A percentile compares a stretch with the other conserved stretches of the same genome.
Evolutionary conservation across 441 rosid genomes (phyloP).

Genomic region (Erodium moschatum): DNA sequence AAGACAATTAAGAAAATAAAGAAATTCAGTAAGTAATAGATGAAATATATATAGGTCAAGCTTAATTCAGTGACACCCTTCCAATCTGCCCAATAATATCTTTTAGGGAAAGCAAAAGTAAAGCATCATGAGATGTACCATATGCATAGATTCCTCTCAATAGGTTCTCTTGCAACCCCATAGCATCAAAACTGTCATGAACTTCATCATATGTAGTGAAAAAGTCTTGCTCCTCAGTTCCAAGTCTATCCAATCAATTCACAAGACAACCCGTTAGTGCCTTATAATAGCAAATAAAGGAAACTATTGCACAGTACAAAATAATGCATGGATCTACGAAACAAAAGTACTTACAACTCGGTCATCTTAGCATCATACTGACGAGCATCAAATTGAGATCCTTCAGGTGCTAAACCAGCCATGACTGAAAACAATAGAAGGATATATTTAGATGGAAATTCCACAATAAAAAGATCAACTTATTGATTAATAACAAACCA

Average conservation of each 20-base stretch:
- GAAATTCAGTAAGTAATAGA: not conserved
- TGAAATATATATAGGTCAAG: not conserved
- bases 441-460: too few species aligned
- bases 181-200: slow-evolving; percentile 36
- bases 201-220: slow-evolving; percentile 50
- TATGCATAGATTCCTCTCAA: slow-evolving; percentile 60
- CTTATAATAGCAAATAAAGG: not conserved
- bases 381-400: slow-evolving; percentile 62
- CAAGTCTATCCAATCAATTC: slow-evolving; percentile 26
- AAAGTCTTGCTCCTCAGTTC: slow-evolving; percentile 40
- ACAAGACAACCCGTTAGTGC: too few species aligned
- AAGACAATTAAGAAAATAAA: too few species aligned
- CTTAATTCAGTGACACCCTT: not conserved
- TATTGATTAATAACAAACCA: too few species aligned
- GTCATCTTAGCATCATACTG: slow-evolving; percentile 65
- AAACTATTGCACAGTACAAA: not conserved
- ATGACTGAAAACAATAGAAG: slow-evolving; percentile 32
- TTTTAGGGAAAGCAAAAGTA: not conserved
- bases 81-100: too few species aligned
- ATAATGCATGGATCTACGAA: not conserved
- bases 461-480: too few species aligned
- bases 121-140: slow-evolving; percentile 26
- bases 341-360: slow-evolving; percentile 37
- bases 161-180: slow-evolving; percentile 42
- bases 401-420: slow-evolving; percentile 68